Base-by-base conservation (phyloP, 371 early-diverging fungal species). In the Mucor lusitanicus region DNA sequence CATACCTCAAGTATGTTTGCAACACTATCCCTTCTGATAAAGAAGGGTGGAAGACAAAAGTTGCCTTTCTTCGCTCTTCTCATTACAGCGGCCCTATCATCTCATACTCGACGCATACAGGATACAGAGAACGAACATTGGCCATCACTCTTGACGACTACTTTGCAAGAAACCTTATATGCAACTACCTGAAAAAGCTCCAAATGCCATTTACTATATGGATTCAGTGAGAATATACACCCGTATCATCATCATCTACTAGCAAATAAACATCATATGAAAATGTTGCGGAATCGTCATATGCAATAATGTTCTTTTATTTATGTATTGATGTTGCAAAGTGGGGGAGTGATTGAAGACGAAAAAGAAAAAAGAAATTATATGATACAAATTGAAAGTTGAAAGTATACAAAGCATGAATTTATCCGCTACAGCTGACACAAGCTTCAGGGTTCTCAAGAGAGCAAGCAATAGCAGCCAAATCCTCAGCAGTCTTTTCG, bases 371-470 rank as follows among this genome's bases (percentile, higher is more conserved):
- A 27, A 23, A 25, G 11, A 17, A 28, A 30, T 30, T 55, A 55
- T 55, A 55, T 55, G 55, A 32, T 55, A 55, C 55, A 55, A 12
- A n/a, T 55, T 32, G 28, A 30, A 30, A 17, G 12, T 30, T 32
- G 9, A 17, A 32, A 55, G 19, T 23, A 50, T 50, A 50, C 4
- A 50, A 23, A 50, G 9, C 9, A 12, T 23, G 12, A 13, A 28
- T 63, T 85, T 88, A 94, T 68, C 93, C 93, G 40, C 89, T 88
- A 81, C 97, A 97, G 86, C 92, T 94, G 65, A 94, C 74, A 74
- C 97, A 97, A 11, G 93, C 94, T 54, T 97, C 97, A 67, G 85
- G 83, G 80, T 97, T 96, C 30, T 95, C 77, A 91, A 75, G 95
- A 94, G 74, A 87, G 78, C 81, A 94, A 78, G 68, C 68, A 46